Conservation (phyloP, 1,284 basidiomycete species). For the Malassezia restricta region DNA sequence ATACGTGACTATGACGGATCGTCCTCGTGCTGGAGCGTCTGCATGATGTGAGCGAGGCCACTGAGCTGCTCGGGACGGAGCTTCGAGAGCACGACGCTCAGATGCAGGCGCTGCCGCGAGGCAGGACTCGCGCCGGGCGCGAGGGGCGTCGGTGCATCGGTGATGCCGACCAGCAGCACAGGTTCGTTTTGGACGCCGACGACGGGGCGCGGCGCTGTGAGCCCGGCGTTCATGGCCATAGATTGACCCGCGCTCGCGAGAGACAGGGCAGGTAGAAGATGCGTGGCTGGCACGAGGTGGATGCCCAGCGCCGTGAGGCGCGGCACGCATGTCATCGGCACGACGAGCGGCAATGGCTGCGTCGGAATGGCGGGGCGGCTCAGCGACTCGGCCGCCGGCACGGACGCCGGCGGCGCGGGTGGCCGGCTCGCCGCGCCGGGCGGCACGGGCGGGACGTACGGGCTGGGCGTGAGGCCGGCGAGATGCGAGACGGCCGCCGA, state of each 20-base stretch:
- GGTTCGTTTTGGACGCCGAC: constrained; percentile 30
- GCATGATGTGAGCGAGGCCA: constrained; percentile 38
- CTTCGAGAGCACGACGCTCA: constrained; percentile 37
- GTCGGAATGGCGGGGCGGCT: constrained; percentile 26
- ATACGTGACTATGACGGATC: not conserved
- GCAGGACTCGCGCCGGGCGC: constrained; percentile 1
- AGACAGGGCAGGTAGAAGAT: constrained; percentile 29
- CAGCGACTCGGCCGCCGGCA: not conserved
- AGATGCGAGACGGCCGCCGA: constrained; percentile 10
- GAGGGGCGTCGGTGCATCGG: constrained; percentile 20
- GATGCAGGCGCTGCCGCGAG: constrained; percentile 34
- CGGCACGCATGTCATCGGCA: constrained; percentile 33
- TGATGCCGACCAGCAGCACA: constrained; percentile 40
- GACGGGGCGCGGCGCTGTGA: constrained; percentile 27
- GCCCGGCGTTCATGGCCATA: constrained; percentile 10
- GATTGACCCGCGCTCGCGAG: constrained; percentile 18
- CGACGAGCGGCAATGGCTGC: constrained; percentile 39
- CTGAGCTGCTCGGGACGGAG: constrained; percentile 35
- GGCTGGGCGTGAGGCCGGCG: constrained; percentile 2
- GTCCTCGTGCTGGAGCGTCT: constrained; percentile 31
- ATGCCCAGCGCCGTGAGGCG: constrained; percentile 35
- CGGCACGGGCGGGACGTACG: not conserved
- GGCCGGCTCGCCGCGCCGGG: not conserved
- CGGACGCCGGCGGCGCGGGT: constrained; percentile 1
- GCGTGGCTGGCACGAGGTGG: constrained; percentile 29